Evolutionary conservation across 148 eudicot genomes (phyloP), one percentile per base, ranked within the genome.

Genomic region (Persicaria tinctoria): DNA sequence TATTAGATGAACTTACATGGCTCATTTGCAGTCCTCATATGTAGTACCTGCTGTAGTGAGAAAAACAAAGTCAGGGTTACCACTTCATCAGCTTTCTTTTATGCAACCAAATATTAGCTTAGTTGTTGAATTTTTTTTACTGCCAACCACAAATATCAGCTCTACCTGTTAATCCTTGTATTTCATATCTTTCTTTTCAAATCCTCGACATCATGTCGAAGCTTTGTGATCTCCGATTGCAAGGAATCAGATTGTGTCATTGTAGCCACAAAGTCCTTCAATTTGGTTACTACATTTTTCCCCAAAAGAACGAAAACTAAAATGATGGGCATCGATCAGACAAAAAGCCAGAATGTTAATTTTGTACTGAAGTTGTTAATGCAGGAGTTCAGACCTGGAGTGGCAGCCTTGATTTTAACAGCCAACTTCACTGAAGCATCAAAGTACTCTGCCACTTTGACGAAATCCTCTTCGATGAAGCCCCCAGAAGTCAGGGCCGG

Each of bases 401-500:
- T 74, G 50, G 83, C 90, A 63, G 85, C 91, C 84, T 94, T 91
- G 74, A 91, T 83, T 81, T 90, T 90, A 68, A 94, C 49, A 73
- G 97, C 85, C 87, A 94, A 77, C 80, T 91, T 88, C 73, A 91
- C 98, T 68, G 98, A 82, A 83, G 86, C 84, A 79, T 94, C 98
- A 80, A 94, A 94, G 87, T 76, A 91, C 73, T 90, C 86, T 20
- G 98, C 98, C 77, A 94, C 98, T 83, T 94, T 94, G 73, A 84
- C 97, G 76, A 94, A 94, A 80, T 94, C 98, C 76, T 91, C 93
- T 79, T 94, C 98, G 23, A 94, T 46, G 75, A 94, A 94, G 80
- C 98, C 98, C 77, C 98, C 84, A 6, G 98, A 94, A 68, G 98
- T 91, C 50, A 94, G 88, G 80, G 98, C 98, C 68, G 98, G 98